Conservation (phyloP, 2,329 filamentous ascomycete species). For the Pseudomassariella vexata region DNA sequence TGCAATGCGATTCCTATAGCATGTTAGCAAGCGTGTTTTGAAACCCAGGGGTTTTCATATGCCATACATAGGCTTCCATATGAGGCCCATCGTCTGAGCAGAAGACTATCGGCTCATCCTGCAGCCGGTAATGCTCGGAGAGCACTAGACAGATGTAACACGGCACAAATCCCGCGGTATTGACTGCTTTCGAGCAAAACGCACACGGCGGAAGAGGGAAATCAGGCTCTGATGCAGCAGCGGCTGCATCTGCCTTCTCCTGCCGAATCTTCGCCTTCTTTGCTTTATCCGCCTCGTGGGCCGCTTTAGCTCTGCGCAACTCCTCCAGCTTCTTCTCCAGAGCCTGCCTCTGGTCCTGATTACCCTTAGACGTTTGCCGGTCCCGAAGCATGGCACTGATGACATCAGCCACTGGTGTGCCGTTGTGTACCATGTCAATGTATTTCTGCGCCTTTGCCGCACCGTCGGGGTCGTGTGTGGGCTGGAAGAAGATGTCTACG, state of each 20-base stretch:
- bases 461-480: conserved; percentile 25
- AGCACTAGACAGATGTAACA: conserved; percentile 42
- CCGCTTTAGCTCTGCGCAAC: conserved; percentile 40
- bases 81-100: conserved; percentile 30
- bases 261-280: conserved; percentile 28
- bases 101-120: conserved; percentile 32
- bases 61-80: too few species aligned
- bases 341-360: conserved; percentile 30
- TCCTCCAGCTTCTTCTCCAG: conserved; percentile 35
- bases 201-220: conserved; percentile 33
- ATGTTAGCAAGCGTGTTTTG: too few species aligned
- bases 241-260: conserved; percentile 33
- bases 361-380: conserved; percentile 18
- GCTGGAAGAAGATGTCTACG: conserved; percentile 34
- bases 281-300: conserved; percentile 25
- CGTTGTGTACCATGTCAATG: conserved; percentile 29
- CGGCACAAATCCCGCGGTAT: conserved; percentile 30
- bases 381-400: conserved; percentile 25
- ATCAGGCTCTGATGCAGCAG: conserved; percentile 28
- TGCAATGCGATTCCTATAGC: too few species aligned
- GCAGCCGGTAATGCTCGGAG: conserved; percentile 27
- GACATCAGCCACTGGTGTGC: conserved; percentile 21
- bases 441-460: conserved; percentile 28
- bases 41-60: too few species aligned
- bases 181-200: conserved; percentile 29